These are phyloP conservation scores for Penicillium simplicissimum DNA, from an alignment of 495 filamentous ascomycete species.

Conservation along the genomic window DNA sequence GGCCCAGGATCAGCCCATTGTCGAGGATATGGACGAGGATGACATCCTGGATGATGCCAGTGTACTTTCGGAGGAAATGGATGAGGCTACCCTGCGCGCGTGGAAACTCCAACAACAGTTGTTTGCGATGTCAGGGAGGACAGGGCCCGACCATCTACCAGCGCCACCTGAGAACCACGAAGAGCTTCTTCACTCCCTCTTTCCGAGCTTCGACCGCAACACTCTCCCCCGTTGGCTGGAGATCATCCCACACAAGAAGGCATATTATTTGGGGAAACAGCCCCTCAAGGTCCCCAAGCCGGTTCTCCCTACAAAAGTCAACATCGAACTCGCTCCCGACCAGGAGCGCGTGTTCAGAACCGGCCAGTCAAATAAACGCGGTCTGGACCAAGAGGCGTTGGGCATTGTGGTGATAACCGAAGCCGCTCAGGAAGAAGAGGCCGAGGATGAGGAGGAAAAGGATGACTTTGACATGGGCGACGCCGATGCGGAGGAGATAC, in stretches of 20 bases:
- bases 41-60: conserved; percentile 36
- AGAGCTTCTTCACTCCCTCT: conserved; percentile 67
- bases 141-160: conserved; percentile 46
- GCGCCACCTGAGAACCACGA: conserved; percentile 62
- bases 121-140: conserved; percentile 48
- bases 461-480: conserved; percentile 61
- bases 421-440: conserved; percentile 50
- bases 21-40: conserved; percentile 37
- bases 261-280: conserved; percentile 66
- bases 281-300: conserved; percentile 76
- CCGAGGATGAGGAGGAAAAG: conserved; percentile 56
- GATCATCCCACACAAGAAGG: conserved; percentile 72
- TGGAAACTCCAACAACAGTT: conserved; percentile 54
- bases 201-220: conserved; percentile 68
- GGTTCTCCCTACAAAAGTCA: conserved; percentile 81
- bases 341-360: conserved; percentile 78
- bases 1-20: conserved; percentile 31
- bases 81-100: conserved; percentile 44
- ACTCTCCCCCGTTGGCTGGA: conserved; percentile 68
- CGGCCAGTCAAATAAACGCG: conserved; percentile 55
- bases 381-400: conserved; percentile 55
- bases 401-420: conserved; percentile 60
- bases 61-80: conserved; percentile 45
- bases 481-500: conserved; percentile 45
- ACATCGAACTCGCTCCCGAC: conserved; percentile 77